Base-by-base conservation (phyloP, 2,329 filamentous ascomycete genomes). In the Alternaria sp. region DNA sequence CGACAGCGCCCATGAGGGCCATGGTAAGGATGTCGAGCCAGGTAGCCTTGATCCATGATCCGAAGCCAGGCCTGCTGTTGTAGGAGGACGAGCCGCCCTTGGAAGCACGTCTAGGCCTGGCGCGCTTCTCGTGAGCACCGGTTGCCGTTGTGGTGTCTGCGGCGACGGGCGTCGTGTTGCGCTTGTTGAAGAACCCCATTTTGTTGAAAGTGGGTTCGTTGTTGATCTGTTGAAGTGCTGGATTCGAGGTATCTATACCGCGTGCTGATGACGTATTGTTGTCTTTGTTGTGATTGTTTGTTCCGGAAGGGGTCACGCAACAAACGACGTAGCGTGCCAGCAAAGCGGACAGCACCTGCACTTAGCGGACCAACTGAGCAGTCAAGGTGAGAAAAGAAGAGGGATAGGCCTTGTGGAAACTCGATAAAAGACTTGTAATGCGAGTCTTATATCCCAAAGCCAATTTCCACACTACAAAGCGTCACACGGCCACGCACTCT, bases 1-100 rank as follows among this genome's bases (percentile, higher is more conserved):
- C 90, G 51, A 92, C 80, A 12, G 85, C 87, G 10, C 90, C 90
- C 84, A 92, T 87, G 23, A 82, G 76, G 9, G 82, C 81, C 89
- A 92, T 92, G 30, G 89, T 91, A 20, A 90, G 55, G 56, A 92
- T 85, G 72, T 92, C 90, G 12, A 91, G 79, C 84, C 87, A 89
- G 5, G 88, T 90, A 9, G 84, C 83, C 77, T 89, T 91, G 67
- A 92, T 76, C 90, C 90, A 92, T 74, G 90, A 88, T 4, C 90
- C 89, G 68, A 92, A 90, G 2, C 81, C 85, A 3, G 89, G 89
- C 14, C 75, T 71, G 23, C 70, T 71, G 66, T 79, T 79, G 66
- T 68, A 74, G 6, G 72, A 55, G 6, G 68, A 51, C 5, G 67
- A 55, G 47, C 67, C 71, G 47, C 50, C 51, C n/a, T 64, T 64